Evolutionary conservation across 2,329 filamentous ascomycete genomes (phyloP).

Genomic region (Gaeumannomyces sp.): DNA sequence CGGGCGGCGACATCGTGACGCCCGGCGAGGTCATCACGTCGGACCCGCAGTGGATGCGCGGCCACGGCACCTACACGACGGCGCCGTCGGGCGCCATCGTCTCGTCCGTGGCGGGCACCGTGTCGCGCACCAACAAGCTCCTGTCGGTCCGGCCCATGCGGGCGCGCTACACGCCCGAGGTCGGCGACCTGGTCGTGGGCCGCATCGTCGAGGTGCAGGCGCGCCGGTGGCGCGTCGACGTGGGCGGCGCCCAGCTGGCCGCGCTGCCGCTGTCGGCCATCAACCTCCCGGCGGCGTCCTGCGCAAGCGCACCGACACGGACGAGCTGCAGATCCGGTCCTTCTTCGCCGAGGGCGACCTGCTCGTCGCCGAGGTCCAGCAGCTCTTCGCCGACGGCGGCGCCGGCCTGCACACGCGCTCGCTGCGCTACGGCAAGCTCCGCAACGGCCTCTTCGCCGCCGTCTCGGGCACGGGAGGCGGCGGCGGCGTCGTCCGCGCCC

Average conservation of each 20-base stretch:
- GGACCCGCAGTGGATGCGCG: constrained; percentile 96
- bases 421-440: constrained; percentile 89
- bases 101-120: constrained; percentile 82
- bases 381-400: constrained; percentile 75
- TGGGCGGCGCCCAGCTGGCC: constrained; percentile 80
- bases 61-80: constrained; percentile 83
- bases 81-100: constrained; percentile 62
- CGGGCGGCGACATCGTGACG: constrained; percentile 62
- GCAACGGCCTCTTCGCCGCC: constrained; percentile 84
- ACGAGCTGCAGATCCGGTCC: constrained; percentile 94
- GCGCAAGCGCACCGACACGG: constrained; percentile 84
- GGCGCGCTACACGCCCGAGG: constrained; percentile 90
- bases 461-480: constrained; percentile 73
- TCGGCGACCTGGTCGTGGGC: constrained; percentile 91
- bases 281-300: constrained; percentile 93
- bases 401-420: constrained; percentile 85
- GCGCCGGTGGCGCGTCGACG: constrained; percentile 89
- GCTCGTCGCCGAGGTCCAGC: constrained; percentile 90
- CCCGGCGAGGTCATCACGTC: constrained; percentile 84
- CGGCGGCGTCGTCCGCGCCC: constrained; percentile 74
- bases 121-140: constrained; percentile 94
- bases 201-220: constrained; percentile 93
- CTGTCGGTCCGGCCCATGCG: constrained; percentile 85
- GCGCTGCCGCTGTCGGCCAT: constrained; percentile 81
- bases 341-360: constrained; percentile 96